These are phyloP conservation scores for Meripilus lineatus DNA, from an alignment of 1,284 basidiomycete genomes.

Conservation along the genomic window DNA sequence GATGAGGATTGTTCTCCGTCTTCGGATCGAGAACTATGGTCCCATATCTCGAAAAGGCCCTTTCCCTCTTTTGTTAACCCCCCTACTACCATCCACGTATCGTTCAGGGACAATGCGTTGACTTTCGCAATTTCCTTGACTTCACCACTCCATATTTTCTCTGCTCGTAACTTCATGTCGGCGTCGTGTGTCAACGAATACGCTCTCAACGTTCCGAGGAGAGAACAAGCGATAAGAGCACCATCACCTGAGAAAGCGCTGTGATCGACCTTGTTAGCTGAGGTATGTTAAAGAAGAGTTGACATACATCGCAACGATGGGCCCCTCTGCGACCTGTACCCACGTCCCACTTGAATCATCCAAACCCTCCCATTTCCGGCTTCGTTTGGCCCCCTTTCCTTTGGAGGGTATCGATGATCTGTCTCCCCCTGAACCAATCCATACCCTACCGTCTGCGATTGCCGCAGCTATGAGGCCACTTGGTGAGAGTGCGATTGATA, in stretches of 20 bases:
- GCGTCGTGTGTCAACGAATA: conserved; percentile 36
- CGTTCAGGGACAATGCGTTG: conserved; percentile 47
- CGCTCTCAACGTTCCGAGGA: conserved; percentile 51
- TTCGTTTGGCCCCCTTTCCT: conserved; percentile 52
- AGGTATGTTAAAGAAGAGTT: conserved; percentile 1
- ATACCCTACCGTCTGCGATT: conserved; percentile 69
- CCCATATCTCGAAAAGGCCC: conserved; percentile 60
- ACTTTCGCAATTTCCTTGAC: conserved; percentile 49
- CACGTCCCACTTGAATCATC: conserved; percentile 40
- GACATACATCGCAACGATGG: conserved; percentile 62
- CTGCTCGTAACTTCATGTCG: conserved; percentile 27
- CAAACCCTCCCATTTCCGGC: conserved; percentile 70
- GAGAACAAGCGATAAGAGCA: conserved; percentile 48
- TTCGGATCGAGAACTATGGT: too few species aligned
- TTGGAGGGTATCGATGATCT: conserved; percentile 32
- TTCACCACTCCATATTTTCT: conserved; percentile 40
- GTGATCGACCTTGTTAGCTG: conserved; percentile 7
- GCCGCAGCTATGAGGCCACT: conserved; percentile 61
- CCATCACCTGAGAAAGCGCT: conserved; percentile 48
- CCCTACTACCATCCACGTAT: conserved; percentile 46
- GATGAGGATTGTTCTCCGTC: too few species aligned
- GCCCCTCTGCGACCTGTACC: conserved; percentile 58
- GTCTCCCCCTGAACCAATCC: conserved; percentile 64
- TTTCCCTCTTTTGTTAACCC: conserved; percentile 53
- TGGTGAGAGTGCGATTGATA: conserved; percentile 51